A percentile compares a stretch with the other conserved stretches of the same genome.
Evolutionary conservation across 305 asterid genomes (phyloP).

Genomic region (Rubia balearica): DNA sequence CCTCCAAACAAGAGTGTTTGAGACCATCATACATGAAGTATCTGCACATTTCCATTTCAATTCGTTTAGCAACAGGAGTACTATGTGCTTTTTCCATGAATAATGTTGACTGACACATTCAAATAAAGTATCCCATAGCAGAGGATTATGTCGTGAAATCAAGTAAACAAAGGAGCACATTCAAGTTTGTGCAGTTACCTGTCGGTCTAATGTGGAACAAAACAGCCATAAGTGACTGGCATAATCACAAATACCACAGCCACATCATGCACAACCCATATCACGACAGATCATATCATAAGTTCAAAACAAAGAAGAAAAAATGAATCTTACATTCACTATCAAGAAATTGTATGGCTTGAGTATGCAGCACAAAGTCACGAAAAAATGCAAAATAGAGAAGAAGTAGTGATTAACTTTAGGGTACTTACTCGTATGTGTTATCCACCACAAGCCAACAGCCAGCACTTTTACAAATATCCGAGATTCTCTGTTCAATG

Average conservation of each 20-base stretch:
- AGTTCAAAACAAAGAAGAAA: background rate
- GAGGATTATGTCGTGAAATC: background rate
- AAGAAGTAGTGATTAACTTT: background rate
- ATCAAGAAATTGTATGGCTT: background rate
- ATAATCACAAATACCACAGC: background rate
- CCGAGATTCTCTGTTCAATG: constrained; percentile 65
- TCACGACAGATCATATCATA: background rate
- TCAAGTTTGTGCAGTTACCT: background rate
- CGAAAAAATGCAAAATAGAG: background rate
- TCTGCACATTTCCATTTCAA: constrained; percentile 33
- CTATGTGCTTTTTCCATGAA: background rate
- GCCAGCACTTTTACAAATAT: constrained; percentile 74
- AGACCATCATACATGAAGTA: constrained; percentile 96
- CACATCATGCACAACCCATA: background rate
- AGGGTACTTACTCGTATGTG: constrained; percentile 78
- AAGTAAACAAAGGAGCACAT: background rate
- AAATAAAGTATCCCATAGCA: background rate
- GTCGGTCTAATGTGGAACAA: background rate
- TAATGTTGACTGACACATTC: background rate
- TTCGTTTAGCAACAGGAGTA: background rate
- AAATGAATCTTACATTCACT: background rate
- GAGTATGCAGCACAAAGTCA: background rate
- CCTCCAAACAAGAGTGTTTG: constrained; percentile 79
- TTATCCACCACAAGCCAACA: constrained; percentile 93
- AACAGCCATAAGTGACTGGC: background rate